Evolutionary conservation across 345 rosid genomes (phyloP), one percentile per base, ranked within the genome.

Genomic region (Populus tremula): DNA sequence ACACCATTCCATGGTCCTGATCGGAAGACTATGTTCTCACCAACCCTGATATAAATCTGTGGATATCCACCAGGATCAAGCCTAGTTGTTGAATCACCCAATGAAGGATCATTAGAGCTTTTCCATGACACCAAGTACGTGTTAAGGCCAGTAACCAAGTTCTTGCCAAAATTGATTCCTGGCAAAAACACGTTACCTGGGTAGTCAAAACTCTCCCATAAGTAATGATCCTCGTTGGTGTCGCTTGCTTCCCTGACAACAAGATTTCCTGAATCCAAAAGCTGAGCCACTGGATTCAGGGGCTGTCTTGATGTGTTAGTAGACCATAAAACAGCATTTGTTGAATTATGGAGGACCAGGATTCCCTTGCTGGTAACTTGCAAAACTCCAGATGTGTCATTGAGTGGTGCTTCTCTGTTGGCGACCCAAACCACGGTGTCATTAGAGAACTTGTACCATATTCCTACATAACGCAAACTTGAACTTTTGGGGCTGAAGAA

Each of bases 1-100:
- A 80, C n/a, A 13, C 88, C 88, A 72, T 82, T 83, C 88, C 86
- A 82, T 2, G 84, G 78, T 1, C 88, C 83, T 1, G 71, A 74
- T 5, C 88, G 73, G 31, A 53, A 72, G 1, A 20, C 27, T 10
- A 65, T 59, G 5, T 0, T 14, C 6, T 29, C n/a, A 16, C 68
- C 72, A 5, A 75, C 73, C 53, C 50, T 45, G 10, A 85, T 21
- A 36, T 62, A 70, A 5, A 85, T 41, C 23, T 82, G 82, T 0
- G 84, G 84, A 73, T 61, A 80, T 8, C 88, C 84, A 25, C 16
- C 14, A 2, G 84, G 27, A 36, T 85, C 86, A 53, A 29, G 21
- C 77, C 59, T 72, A 16, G 36, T 67, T 66, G 77, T 66, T 27
- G 76, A 68, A 29, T 72, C 50, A n/a, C 88, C 88, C 17, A 31